phyloP scores from a whole-genome alignment of 1,284 basidiomycete genomes.

The Cutaneotrichosporon daszewskae region DNA sequence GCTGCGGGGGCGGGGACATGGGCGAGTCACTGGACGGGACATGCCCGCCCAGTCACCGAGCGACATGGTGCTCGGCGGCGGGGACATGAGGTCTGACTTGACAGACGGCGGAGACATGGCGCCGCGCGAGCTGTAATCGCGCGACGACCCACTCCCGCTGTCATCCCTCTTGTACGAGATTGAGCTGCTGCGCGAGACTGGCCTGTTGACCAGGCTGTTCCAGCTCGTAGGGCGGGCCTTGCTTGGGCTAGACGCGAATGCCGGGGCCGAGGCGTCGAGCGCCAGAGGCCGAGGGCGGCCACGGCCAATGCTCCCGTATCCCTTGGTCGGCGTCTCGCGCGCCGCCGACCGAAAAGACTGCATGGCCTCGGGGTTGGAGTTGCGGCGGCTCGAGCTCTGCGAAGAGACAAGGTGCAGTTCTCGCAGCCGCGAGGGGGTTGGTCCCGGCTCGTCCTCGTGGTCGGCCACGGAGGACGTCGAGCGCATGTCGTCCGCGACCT shows the following conservation, averaged over 20 bases:
- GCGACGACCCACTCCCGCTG: conserved; percentile 17
- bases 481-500: conserved; percentile 13
- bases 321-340: conserved; percentile 24
- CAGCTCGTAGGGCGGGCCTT: conserved; percentile 8
- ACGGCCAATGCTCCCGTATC: conserved; percentile 29
- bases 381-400: conserved; percentile 16
- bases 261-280: conserved; percentile 4
- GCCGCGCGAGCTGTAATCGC: conserved; percentile 13
- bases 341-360: conserved; percentile 4
- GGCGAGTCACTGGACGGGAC: conserved; percentile 11
- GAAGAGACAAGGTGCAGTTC: conserved; percentile 33
- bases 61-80: conserved; percentile 6
- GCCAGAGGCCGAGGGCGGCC: conserved; percentile 33
- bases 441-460: conserved; percentile 5
- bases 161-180: conserved; percentile 42
- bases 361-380: conserved; percentile 17
- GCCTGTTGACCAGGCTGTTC: not conserved
- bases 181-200: conserved; percentile 24
- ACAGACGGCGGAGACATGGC: conserved; percentile 13
- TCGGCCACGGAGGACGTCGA: conserved; percentile 9
- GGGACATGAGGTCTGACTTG: conserved; percentile 2
- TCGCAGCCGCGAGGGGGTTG: conserved; percentile 29
- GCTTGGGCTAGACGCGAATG: conserved; percentile 7
- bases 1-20: conserved; percentile 37
- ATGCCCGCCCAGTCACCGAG: conserved; percentile 14